Evolutionary conservation across 2,329 filamentous ascomycete species (phyloP), one percentile per base, ranked within the genome.

Genomic region (Colletotrichum nymphaeae): DNA sequence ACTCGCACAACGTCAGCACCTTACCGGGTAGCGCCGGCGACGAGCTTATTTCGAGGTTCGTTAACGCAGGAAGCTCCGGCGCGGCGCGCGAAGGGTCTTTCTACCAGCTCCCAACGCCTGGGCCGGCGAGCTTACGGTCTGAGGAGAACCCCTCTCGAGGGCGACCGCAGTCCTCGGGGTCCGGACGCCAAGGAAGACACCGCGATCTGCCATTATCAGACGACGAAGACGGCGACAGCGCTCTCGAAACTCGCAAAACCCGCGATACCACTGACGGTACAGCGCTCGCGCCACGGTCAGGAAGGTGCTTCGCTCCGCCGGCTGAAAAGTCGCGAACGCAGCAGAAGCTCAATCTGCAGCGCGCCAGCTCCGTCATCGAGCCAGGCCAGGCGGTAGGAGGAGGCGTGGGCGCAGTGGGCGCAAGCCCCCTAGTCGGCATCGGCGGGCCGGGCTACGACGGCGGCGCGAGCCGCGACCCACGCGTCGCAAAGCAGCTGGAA

Each of bases 301-400:
- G 75, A 77, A 83, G 78, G 77, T 81, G 83, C 75, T 82, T 76
- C 75, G 85, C 77, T 22, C 83, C 83, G 1, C 81, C 86, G 1
- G 86, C 87, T 1, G 88, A 90, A 72, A 87, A 89, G 76, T 93
- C 91, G 67, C 88, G 93, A 16, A 94, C 92, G 1, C 92, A 94
- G 81, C 92, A 94, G 80, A 95, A 95, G 78, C 85, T 95, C 16
- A 92, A 94, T 82, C 86, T 95, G 1, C 92, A 94, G 78, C 89
- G 93, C 49, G 93, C 92, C 35, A 93, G 92, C 78, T 94, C 92
- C 4, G 90, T 89, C 75, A 92, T 94, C 60, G 93, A 94, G 76
- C 90, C 91, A 0, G 84, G 88, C 35, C 89, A 91, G 83, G 74
- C 85, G 79, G 63, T 77, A 11, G 78, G 78, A 19, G 83, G 77